phyloP scores from a whole-genome alignment of 495 filamentous ascomycete species.

The Oleoguttula mirabilis region DNA sequence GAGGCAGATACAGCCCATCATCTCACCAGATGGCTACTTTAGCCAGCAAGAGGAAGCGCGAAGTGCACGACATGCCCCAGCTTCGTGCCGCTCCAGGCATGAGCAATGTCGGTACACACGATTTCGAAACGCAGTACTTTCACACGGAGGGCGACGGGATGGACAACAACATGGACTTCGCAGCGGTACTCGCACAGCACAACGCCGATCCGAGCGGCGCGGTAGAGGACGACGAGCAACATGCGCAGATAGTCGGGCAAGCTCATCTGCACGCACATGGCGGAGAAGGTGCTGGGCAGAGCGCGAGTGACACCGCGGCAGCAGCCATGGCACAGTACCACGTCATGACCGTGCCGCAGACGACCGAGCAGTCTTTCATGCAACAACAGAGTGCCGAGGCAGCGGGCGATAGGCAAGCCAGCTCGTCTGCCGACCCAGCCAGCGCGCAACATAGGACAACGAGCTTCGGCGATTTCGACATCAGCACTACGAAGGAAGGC shows the following conservation, averaged over 20 bases:
- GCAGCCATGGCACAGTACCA: conserved; percentile 59
- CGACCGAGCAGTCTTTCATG: conserved; percentile 56
- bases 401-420: conserved; percentile 14
- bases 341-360: conserved; percentile 55
- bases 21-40: conserved; percentile 11
- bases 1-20: too few species aligned
- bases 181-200: conserved; percentile 13
- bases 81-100: conserved; percentile 25
- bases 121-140: conserved; percentile 18
- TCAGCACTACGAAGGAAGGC: conserved; percentile 20
- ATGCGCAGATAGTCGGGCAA: conserved; percentile 5
- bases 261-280: conserved; percentile 23
- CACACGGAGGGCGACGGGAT: conserved; percentile 21
- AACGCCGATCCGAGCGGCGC: background rate
- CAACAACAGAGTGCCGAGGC: conserved; percentile 28
- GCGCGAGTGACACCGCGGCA: conserved; percentile 47
- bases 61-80: conserved; percentile 22
- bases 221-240: conserved; percentile 5
- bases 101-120: conserved; percentile 3
- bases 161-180: conserved; percentile 20
- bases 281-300: conserved; percentile 3
- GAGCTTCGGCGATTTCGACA: conserved; percentile 23
- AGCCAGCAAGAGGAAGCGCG: conserved; percentile 31
- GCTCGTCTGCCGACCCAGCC: conserved; percentile 28
- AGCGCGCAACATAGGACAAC: conserved; percentile 24